Base-by-base conservation (phyloP, 2,329 filamentous ascomycete genomes). In the Zarea fungicola region DNA sequence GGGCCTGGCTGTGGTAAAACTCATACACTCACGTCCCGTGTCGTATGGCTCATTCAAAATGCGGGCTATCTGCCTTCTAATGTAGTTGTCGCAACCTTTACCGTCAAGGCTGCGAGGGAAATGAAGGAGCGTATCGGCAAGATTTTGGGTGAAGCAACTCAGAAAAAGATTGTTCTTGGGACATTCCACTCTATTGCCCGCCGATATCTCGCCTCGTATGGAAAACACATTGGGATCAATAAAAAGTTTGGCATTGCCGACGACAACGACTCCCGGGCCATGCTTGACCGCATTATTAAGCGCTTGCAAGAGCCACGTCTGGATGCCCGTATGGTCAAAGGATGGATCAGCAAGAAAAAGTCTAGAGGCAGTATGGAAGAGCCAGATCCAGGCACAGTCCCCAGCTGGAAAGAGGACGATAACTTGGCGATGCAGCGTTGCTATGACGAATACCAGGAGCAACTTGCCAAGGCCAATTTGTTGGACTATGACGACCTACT, bases 401-500 rank as follows among this genome's bases (percentile, higher is more conserved):
- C 55, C 62, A 36, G 61, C 67, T 52, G 62, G 60, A 19, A 68
- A 67, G 53, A 52, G 10, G 51, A 43, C 36, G 68, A 61, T 70
- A 71, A 60, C 58, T 67, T 78, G 37, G 85, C 89, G 45, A 85
- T 91, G 50, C 75, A 84, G 35, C 75, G 71, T 32, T 80, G 80
- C 43, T 95, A 85, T 61, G 67, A 74, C 6, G 85, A 87, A 54
- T 99, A 99, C 56, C 85, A 96, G 62, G 76, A 75, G 11, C 83
- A 89, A 16, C 72, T 97, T 32, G 74, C 80, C 41, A 74, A 78
- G 1, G 89, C 89, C 0, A 95, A 95, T 56, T 70, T 96, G 8
- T 77, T 99, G 4, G 92, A 99, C 65, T 99, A 95, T 58, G 93
- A 99, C 59, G 93, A 99, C 63, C 76, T 99, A 19, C 77, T 99